Evolutionary conservation across 2,329 filamentous ascomycete species (phyloP), one percentile per base, ranked within the genome.

Genomic region (Akanthomyces uredinophilus): DNA sequence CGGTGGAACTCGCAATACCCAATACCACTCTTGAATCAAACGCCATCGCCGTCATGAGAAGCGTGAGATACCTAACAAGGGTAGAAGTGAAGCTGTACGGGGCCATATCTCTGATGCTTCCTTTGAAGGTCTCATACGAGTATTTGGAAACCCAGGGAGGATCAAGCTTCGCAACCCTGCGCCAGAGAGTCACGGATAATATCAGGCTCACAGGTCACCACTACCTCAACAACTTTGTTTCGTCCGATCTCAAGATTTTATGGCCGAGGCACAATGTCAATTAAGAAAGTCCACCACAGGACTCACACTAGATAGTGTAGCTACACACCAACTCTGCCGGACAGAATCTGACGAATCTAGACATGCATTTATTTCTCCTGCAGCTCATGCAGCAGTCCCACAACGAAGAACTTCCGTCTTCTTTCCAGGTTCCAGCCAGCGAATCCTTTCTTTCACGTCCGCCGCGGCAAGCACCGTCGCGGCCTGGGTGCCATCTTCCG

Each of bases 81-180:
- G 73, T 76, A 20, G 70, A 74, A 22, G 75, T 78, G 72, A 74
- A 70, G 20, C 64, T 78, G 0, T 78, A 72, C 60, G 76, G 77
- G 0, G 71, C 72, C 4, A 72, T 73, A 0, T 77, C 76, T 0
- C 66, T 72, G 0, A 57, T 68, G 0, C 70, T 77, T 6, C 74
- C 75, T 0, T 60, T 75, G 1, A 65, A 65, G 10, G 57, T 65
- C 0, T 65, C 68, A 1, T 66, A 65, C 16, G 61, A 66, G 20
- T 55, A 55, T 32, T 24, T 55, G 18, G 39, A 44, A 27, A 13
- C 20, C 13, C 24, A 22, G 7, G 37, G 39, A 14, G 37, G 24
- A 4, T 24, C 37, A 6, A 22, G 18, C 24, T 11, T 20, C 11
- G 10, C 14, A 10, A 22, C 20, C 22, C 24, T 55, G 6, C 43